Percentiles rank a stretch among this genome's conserved stretches.
Conservation (phyloP, 2,329 filamentous ascomycete species). For the Fusarium dlaminii region DNA sequence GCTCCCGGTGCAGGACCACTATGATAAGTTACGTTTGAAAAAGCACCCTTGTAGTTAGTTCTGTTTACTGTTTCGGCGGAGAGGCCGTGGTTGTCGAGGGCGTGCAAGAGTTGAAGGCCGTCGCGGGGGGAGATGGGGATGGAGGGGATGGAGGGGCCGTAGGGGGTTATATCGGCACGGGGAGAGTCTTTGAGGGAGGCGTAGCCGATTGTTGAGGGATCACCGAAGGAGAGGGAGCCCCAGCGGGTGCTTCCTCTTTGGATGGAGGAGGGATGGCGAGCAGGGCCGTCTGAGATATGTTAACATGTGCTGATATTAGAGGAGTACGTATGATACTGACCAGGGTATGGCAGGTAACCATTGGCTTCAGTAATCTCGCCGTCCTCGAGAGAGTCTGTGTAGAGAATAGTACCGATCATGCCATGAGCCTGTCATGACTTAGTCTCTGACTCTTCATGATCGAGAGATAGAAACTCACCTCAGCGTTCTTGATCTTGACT, state of each 20-base stretch:
- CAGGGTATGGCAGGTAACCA: conserved; percentile 20
- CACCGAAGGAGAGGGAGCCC: conserved; percentile 30
- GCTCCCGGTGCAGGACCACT: conserved; percentile 24
- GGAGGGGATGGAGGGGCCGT: conserved; percentile 25
- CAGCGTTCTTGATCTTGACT: conserved; percentile 30
- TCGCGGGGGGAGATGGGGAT: conserved; percentile 28
- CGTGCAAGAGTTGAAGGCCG: conserved; percentile 10
- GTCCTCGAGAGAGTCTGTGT: conserved; percentile 19
- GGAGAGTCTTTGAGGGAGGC: conserved; percentile 29
- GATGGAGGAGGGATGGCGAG: conserved; percentile 28
- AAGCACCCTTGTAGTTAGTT: conserved; percentile 26
- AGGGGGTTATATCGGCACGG: conserved; percentile 15
- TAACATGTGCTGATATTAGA: fast-evolving
- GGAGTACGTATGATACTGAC: neutral
- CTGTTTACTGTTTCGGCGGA: conserved; percentile 11
- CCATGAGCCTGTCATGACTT: neutral
- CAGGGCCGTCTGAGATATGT: conserved; percentile 13
- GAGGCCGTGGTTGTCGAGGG: conserved; percentile 10
- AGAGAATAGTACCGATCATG: conserved; percentile 24
- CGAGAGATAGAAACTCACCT: neutral
- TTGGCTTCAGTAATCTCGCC: conserved; percentile 31
- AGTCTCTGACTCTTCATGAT: fast-evolving
- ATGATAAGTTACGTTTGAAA: conserved; percentile 22
- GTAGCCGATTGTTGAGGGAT: conserved; percentile 35
- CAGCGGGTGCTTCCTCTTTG: conserved; percentile 32